phyloP scores from a whole-genome alignment of 177 flowering plant genomes.

The Vitis hybrid region DNA sequence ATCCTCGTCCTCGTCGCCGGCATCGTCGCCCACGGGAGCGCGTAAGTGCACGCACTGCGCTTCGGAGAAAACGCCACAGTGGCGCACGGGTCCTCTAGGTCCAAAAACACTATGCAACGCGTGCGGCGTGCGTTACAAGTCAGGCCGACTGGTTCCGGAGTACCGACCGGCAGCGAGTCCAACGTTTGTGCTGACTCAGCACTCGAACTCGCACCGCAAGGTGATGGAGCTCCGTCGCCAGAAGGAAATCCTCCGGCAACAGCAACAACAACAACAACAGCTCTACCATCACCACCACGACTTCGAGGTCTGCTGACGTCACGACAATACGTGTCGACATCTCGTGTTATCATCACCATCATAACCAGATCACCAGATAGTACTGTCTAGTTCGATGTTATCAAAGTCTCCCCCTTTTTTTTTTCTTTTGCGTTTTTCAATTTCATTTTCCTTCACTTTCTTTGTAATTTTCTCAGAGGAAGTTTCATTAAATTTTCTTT shows the following conservation, averaged over 20 bases:
- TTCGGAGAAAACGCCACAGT: conserved; percentile 84
- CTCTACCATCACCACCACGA: conserved; percentile 23
- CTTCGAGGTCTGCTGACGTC: conserved; percentile 35
- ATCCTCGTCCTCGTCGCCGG: background rate
- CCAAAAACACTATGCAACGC: conserved; percentile 85
- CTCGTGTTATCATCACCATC: background rate
- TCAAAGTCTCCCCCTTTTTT: background rate
- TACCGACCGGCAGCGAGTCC: conserved; percentile 88
- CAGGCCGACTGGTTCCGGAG: conserved; percentile 82
- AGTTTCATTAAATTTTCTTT: conserved; percentile 1
- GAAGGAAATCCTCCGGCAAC: conserved; percentile 45
- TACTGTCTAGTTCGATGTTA: background rate
- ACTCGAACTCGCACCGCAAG: conserved; percentile 77
- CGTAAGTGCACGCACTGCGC: conserved; percentile 72
- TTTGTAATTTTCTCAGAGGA: background rate
- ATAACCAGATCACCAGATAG: background rate
- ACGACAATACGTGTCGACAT: conserved; percentile 5
- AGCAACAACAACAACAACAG: conserved; percentile 21
- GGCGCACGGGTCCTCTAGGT: conserved; percentile 78
- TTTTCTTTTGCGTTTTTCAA: background rate
- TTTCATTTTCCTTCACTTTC: too few relatives aligned
- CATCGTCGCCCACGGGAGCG: background rate
- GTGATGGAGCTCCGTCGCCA: conserved; percentile 77
- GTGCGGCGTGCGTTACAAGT: conserved; percentile 77
- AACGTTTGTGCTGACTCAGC: conserved; percentile 69